Evolutionary conservation across 306 rosid species (phyloP), one percentile per base, ranked within the genome.

Genomic region (Quercus agrifolia): DNA sequence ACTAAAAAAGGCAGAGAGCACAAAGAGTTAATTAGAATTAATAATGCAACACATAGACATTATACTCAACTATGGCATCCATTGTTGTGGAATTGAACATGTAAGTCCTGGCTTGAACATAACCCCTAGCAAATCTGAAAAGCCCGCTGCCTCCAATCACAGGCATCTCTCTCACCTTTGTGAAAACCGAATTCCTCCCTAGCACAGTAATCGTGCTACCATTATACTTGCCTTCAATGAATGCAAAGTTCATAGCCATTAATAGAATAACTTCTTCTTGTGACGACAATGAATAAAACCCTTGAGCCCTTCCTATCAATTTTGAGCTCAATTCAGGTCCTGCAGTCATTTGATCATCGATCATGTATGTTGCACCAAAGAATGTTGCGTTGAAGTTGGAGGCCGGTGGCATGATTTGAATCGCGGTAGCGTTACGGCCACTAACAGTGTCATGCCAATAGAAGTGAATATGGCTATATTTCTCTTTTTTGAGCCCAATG

Each of bases 41-140:
- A 72, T 83, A 85, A 76, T 88, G 91, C 25, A 83, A 78, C 58
- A 85, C 86, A 80, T 80, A 85, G 23, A 86, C 46, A 84, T 83
- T 88, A 15, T 92, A 92, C 85, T 92, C 93, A 68, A 91, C 84
- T 1, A 67, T 69, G 70, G 96, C 94, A 73, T 92, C 89, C 33
- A 79, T 82, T 0, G 90, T 75, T 3, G 12, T 5, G 4, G 38
- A 3, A 25, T 76, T 41, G 9, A 80, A 63, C 12, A 63, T 77
- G 8, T 78, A 68, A 62, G 96, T 94, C 30, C 56, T 79, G 8
- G 74, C 55, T n/a, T 51, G 54, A 52, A 52, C 81, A 56, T 71
- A 71, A 1, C 85, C 85, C 70, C 75, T 62, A 0, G 81, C 85
- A 41, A 77, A 77, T 57, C 85, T 38, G 57, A 82, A 82, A 19